These are phyloP conservation scores for Arthrobotrys entomopaga DNA, from an alignment of 2,329 filamentous ascomycete species.

Conservation along the genomic window DNA sequence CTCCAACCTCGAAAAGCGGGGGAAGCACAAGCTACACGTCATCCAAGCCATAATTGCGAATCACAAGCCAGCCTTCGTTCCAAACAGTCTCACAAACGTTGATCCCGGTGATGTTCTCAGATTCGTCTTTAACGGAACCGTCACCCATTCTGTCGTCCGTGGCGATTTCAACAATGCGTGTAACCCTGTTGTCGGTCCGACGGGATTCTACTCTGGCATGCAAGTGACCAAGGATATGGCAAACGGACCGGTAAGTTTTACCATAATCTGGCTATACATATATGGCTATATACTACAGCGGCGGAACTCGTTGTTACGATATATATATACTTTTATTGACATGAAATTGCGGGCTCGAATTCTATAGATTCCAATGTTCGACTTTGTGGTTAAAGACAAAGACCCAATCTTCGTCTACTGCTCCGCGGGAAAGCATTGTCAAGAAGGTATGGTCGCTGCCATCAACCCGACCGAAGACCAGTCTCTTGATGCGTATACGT, in stretches of 20 bases:
- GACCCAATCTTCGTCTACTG: slow-evolving; percentile 83
- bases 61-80: neutral
- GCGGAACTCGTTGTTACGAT: no score
- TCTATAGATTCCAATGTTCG: slow-evolving; percentile 68
- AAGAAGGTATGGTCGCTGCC: slow-evolving; percentile 78
- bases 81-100: neutral
- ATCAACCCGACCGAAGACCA: slow-evolving; percentile 66
- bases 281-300: no score
- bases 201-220: no score
- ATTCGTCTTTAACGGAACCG: neutral
- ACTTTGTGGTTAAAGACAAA: slow-evolving; percentile 73
- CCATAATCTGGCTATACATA: no score
- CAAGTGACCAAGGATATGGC: no score
- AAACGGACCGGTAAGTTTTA: no score
- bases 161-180: no score
- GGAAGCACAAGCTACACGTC: no score
- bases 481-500: neutral
- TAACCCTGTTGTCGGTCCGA: no score
- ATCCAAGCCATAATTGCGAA: neutral
- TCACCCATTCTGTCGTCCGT: neutral
- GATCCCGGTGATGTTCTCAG: neutral
- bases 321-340: no score
- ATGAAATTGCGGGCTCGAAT: no score
- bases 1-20: no score
- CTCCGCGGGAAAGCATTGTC: slow-evolving; percentile 77